These are phyloP conservation scores for Aquilaria malaccensis DNA, from an alignment of 345 rosid species.

Conservation along the genomic window DNA sequence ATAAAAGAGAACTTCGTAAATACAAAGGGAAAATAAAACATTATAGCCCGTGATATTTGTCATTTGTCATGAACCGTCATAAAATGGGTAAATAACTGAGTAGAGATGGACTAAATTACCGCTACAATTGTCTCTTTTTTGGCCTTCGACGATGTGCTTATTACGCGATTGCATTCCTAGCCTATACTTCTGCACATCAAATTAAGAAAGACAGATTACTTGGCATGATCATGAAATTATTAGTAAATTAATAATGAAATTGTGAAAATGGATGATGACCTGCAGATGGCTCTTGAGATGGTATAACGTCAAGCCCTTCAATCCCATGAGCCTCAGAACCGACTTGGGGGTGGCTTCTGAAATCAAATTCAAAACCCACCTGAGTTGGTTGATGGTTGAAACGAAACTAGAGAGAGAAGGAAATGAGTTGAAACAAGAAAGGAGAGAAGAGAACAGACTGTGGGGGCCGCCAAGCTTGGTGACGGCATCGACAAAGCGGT, in stretches of 20 bases:
- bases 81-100: too few species aligned
- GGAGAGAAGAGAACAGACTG: constrained; percentile 23
- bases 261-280: constrained; percentile 27
- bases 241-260: not conserved
- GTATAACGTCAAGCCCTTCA: constrained; percentile 86
- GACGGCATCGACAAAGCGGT: constrained; percentile 62
- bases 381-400: not conserved
- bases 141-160: constrained; percentile 34
- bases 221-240: not conserved
- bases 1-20: not conserved
- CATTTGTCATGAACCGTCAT: too few species aligned
- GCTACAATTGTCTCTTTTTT: constrained; percentile 42
- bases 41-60: too few species aligned
- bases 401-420: not conserved
- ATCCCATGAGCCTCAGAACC: constrained; percentile 76
- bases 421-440: not conserved
- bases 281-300: constrained; percentile 95
- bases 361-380: not conserved
- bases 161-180: constrained; percentile 55
- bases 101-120: not conserved
- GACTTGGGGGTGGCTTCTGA: constrained; percentile 94
- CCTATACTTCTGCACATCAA: constrained; percentile 66
- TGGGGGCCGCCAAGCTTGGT: constrained; percentile 68
- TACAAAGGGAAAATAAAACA: too few species aligned
- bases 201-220: not conserved